A percentile compares a stretch with the other conserved stretches of the same genome.
Evolutionary conservation across 2,329 filamentous ascomycete species (phyloP).

Genomic region (Uncinocarpus reesii): DNA sequence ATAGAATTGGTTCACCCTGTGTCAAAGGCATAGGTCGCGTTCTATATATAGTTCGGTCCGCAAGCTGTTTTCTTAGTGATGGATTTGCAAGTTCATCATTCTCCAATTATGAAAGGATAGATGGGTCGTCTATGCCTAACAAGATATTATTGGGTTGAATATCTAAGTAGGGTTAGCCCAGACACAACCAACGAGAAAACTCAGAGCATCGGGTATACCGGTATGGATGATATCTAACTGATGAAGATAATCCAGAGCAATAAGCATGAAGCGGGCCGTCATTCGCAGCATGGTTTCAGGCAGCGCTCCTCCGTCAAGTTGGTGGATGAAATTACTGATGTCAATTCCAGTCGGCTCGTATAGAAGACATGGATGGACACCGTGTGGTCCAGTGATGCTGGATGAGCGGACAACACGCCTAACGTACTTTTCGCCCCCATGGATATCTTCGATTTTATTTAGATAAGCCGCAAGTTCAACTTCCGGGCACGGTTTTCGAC

Average conservation of each 20-base stretch:
- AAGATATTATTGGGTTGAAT: conserved; percentile 28
- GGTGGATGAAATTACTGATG: not conserved
- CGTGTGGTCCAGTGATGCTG: conserved; percentile 1
- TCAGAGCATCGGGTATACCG: conserved; percentile 8
- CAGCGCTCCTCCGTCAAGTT: not conserved
- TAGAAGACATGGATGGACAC: conserved; percentile 12
- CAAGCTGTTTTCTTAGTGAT: conserved; percentile 19
- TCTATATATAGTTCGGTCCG: conserved; percentile 20
- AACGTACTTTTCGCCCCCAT: conserved; percentile 9
- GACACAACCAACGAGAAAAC: not conserved
- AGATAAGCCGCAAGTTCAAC: conserved; percentile 6
- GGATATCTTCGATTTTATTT: not conserved
- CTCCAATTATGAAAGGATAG: conserved; percentile 20
- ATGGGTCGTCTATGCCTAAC: conserved; percentile 18
- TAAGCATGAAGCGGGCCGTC: not conserved
- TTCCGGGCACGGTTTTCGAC: not conserved
- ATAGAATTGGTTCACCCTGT: conserved; percentile 8
- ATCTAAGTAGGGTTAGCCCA: conserved; percentile 6
- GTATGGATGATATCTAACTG: conserved; percentile 13
- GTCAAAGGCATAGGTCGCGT: conserved; percentile 16
- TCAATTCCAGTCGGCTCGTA: conserved; percentile 10
- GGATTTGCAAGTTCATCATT: conserved; percentile 19
- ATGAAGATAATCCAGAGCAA: conserved; percentile 11
- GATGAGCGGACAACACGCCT: conserved; percentile 13
- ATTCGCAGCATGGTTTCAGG: not conserved